Evolutionary conservation across 176 grass and related monocot species (phyloP).

Genomic region (Pontederia crassipes): DNA sequence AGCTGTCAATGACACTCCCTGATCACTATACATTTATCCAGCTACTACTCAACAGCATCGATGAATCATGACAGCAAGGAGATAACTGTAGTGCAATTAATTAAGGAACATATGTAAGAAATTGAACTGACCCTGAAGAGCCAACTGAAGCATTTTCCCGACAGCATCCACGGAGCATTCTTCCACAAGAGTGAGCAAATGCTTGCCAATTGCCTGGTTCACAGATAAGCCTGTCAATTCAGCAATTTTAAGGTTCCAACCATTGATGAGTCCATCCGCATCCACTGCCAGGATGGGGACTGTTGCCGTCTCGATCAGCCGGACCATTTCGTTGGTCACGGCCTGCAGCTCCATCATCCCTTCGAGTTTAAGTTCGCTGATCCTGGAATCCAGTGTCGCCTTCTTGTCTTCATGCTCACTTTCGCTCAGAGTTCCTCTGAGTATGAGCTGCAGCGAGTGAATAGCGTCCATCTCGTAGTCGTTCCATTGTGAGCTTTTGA

Average conservation of each 20-base stretch:
- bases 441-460: slow-evolving; percentile 91
- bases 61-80: no score
- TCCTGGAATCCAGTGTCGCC: slow-evolving; percentile 40
- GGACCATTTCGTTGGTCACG: slow-evolving; percentile 95
- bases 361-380: slow-evolving; percentile 69
- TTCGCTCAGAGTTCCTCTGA: slow-evolving; percentile 54
- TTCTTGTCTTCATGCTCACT: slow-evolving; percentile 6
- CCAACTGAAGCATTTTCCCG: slow-evolving; percentile 74
- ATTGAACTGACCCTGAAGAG: slow-evolving; percentile 50
- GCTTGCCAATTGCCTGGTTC: slow-evolving; percentile 69
- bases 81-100: neutral
- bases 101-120: neutral
- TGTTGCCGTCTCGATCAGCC: slow-evolving; percentile 85
- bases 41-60: no score
- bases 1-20: slow-evolving; percentile 11
- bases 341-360: slow-evolving; percentile 72
- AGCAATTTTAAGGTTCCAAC: slow-evolving; percentile 85
- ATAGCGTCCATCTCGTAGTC: slow-evolving; percentile 95
- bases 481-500: slow-evolving; percentile 72
- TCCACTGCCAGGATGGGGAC: slow-evolving; percentile 91
- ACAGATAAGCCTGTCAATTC: slow-evolving; percentile 66
- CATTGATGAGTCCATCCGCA: slow-evolving; percentile 67
- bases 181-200: slow-evolving; percentile 75
- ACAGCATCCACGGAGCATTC: slow-evolving; percentile 55
- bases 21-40: slow-evolving; percentile 2